These are phyloP conservation scores for Termitomyces sp. DNA, from an alignment of 768 basidiomycete species.

Conservation along the genomic window DNA sequence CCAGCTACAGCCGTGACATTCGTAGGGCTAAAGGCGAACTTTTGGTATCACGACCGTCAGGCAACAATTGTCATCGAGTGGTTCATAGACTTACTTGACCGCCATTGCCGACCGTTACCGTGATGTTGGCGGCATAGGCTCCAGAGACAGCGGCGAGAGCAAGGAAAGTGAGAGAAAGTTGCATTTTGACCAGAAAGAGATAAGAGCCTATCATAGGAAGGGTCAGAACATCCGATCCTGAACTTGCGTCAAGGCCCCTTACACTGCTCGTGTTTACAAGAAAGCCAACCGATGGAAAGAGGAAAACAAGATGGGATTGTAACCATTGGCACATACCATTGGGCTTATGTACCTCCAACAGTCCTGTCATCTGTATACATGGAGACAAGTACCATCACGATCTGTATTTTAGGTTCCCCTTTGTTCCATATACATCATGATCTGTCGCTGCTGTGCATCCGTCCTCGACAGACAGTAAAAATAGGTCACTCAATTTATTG, in stretches of 20 bases:
- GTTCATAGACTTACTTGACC: slow-evolving; percentile 20
- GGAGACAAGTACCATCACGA: slow-evolving; percentile 5
- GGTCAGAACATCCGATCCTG: neutral
- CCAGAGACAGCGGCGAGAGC: slow-evolving; percentile 38
- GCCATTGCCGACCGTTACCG: slow-evolving; percentile 41
- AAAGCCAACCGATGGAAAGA: slow-evolving; percentile 27
- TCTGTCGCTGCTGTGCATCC: neutral
- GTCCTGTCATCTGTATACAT: slow-evolving; percentile 5
- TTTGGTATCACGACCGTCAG: neutral
- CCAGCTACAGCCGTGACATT: slow-evolving; percentile 37
- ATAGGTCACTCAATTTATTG: neutral
- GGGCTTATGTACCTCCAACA: neutral
- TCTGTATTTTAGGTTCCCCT: neutral
- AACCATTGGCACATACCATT: neutral
- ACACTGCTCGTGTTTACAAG: slow-evolving; percentile 55
- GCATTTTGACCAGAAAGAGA: slow-evolving; percentile 39
- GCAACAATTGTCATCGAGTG: neutral
- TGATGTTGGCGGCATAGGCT: slow-evolving; percentile 32
- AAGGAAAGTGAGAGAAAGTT: slow-evolving; percentile 40
- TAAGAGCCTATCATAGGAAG: slow-evolving; percentile 28
- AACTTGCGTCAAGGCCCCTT: slow-evolving; percentile 11
- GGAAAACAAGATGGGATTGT: neutral
- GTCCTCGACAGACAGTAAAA: neutral
- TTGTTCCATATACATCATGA: neutral
- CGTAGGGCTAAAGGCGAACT: slow-evolving; percentile 37